Evolutionary conservation across 345 rosid species (phyloP), one percentile per base, ranked within the genome.

Genomic region (Psidium friedrichsthalianum): DNA sequence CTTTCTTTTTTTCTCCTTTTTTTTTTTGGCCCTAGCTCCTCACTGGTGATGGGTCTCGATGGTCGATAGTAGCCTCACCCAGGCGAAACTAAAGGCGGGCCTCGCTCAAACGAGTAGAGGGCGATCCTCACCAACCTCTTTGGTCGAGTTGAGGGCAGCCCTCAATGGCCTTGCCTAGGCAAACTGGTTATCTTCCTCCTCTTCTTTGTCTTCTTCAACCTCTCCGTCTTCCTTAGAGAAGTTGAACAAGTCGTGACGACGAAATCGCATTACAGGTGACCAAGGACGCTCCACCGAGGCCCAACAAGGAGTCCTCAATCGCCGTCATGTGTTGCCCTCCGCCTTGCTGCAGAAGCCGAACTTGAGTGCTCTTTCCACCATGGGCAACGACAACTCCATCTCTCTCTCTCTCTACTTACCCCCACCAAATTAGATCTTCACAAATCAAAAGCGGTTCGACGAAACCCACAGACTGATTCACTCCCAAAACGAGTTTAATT

Each of bases 241-340:
- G 85, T 90, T 91, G 58, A 91, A 83, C n/a, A 90, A 90, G 55
- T 90, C 89, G 74, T 91, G 5, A 91, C 89, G 14, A 61, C 83
- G 61, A 89, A 88, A 53, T 91, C 93, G 51, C 90, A 22, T 51
- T 85, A 16, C 86, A 52, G 49, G 32, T 74, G 5, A 49, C 87
- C 11, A 44, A 51, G 16, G 25, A 53, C 20, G 40, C 82, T 7
- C 42, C 86, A 56, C 47, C 82, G 29, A 57, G 78, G 18, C 86
- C 58, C 13, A 8, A 8, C 25, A 76, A 18, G 55, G 55, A 86
- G 56, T 82, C 78, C 29, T 82, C 87, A 24, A n/a, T 32, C 8
- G 42, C 36, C 49, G 25, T 8, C 47, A 6, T 27, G 18, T 20
- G 22, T 15, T 58, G 84, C 36, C 51, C 44, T 42, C 76, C 59